Conservation (phyloP, 2,329 filamentous ascomycete genomes). For the Colletotrichum liriopes region DNA sequence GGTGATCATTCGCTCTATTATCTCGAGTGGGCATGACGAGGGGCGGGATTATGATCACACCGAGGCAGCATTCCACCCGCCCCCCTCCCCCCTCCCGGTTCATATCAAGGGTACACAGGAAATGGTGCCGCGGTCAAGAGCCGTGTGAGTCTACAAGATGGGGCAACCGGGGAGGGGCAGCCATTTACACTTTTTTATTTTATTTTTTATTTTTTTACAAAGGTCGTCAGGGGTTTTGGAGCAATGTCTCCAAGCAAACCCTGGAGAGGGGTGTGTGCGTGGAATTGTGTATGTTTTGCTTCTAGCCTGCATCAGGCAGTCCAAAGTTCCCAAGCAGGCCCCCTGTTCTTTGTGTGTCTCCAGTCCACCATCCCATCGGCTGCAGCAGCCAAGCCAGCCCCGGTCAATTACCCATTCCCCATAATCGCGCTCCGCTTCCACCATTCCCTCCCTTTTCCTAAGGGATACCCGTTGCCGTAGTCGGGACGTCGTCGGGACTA, state of each 20-base stretch:
- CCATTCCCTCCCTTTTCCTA: constrained; percentile 10
- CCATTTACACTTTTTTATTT: neutral
- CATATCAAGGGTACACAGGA: neutral
- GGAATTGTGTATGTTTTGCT: constrained; percentile 4
- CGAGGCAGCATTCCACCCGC: constrained; percentile 10
- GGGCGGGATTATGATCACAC: constrained; percentile 5
- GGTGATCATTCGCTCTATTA: constrained; percentile 23
- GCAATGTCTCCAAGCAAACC: constrained; percentile 26
- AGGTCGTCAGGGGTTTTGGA: constrained; percentile 8
- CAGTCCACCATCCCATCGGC: constrained; percentile 2
- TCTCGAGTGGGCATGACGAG: constrained; percentile 9
- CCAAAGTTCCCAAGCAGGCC: constrained; percentile 15
- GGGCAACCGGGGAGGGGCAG: neutral
- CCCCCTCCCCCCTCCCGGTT: neutral
- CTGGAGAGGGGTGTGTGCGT: constrained; percentile 6
- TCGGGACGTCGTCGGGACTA: constrained; percentile 10
- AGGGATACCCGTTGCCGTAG: constrained; percentile 10
- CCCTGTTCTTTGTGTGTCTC: neutral
- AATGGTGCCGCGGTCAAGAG: constrained; percentile 23
- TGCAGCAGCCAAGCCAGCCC: neutral
- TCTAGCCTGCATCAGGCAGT: constrained; percentile 39
- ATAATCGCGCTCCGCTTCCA: constrained; percentile 23
- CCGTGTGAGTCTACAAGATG: constrained; percentile 37
- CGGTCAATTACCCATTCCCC: neutral
- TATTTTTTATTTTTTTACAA: too few relatives aligned